Evolutionary conservation across 352 stramenopile species (phyloP).

Genomic region (Plasmopara muralis): DNA sequence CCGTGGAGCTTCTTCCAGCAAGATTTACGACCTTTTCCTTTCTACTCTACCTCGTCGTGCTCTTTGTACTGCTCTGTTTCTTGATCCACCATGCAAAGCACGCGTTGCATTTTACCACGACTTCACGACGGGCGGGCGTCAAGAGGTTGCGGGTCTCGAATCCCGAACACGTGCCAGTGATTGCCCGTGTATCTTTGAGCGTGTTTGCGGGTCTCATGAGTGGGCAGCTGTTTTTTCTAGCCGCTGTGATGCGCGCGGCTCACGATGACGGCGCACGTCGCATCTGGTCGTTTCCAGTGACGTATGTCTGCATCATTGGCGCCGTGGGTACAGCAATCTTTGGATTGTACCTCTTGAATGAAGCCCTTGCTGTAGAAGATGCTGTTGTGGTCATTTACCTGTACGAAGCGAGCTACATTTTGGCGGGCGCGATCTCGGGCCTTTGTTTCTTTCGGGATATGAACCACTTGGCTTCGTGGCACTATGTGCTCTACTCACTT

Average conservation of each 20-base stretch:
- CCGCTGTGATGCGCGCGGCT: slow-evolving; percentile 52
- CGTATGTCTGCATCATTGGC: slow-evolving; percentile 59
- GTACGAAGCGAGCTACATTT: slow-evolving; percentile 78
- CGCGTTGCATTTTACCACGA: slow-evolving; percentile 44
- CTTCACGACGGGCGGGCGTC: slow-evolving; percentile 21
- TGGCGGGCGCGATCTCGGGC: slow-evolving; percentile 61
- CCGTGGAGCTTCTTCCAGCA: slow-evolving; percentile 42
- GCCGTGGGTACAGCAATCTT: slow-evolving; percentile 56
- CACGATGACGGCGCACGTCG: slow-evolving; percentile 42
- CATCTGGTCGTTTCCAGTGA: slow-evolving; percentile 52
- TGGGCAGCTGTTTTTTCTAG: slow-evolving; percentile 75
- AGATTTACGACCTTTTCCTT: slow-evolving; percentile 62
- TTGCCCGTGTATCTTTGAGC: slow-evolving; percentile 49
- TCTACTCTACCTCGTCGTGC: slow-evolving; percentile 42
- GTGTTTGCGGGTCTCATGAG: slow-evolving; percentile 64
- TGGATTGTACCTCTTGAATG: slow-evolving; percentile 68
- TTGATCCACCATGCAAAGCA: slow-evolving; percentile 49
- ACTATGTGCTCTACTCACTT: slow-evolving; percentile 69
- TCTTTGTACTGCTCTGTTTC: slow-evolving; percentile 38
- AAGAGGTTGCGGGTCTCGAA: slow-evolving; percentile 19
- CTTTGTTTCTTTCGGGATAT: slow-evolving; percentile 82
- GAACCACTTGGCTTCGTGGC: slow-evolving; percentile 49
- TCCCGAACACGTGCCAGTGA: slow-evolving; percentile 23
- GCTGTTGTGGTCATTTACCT: slow-evolving; percentile 79
- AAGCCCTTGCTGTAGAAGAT: slow-evolving; percentile 74